Base-by-base conservation (phyloP, 2,329 filamentous ascomycete species). In the Scytalidium sp. region DNA sequence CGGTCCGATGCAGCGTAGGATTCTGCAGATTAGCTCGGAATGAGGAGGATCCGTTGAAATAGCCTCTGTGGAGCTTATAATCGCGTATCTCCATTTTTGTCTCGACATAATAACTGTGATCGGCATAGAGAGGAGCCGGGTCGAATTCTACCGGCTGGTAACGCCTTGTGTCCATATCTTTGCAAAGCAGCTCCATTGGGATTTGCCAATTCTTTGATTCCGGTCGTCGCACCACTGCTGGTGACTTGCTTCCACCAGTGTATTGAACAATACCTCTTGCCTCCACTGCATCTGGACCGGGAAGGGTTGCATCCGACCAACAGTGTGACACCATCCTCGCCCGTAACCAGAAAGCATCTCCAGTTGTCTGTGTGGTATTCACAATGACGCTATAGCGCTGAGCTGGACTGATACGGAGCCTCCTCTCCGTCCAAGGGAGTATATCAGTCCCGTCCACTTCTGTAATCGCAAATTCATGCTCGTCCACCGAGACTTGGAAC, bases 401-500 rank as follows among this genome's bases (percentile, higher is more conserved):
- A 0, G 85, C 86, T 1, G 85, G 84, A 7, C 83, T 77, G 19
- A 91, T 71, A 52, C 87, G 84, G 47, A 90, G 67, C 53, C 81
- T 78, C 27, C 79, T 74, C 6, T 83, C 77, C 1, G 79, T 71
- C 3, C 72, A 69, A 0, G 86, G 83, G 50, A 82, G 74, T 1
- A 88, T 79, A 29, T 81, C 79, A 1, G 84, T 81, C 15, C 86
- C 87, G 60, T 90, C 87, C 0, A 87, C 82, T 62, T 90, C 87
- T 9, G 86, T 81, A 42, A 90, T 70, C 27, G 70, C 72, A 64
- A 87, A 82, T 10, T 70, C 71, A 56, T 90, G 87, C 45, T 81
- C 79, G 55, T 90, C 87, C 42, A 90, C 74, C 61, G 81, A 83
- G 22, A 90, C 75, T 60, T 90, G 85, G 54, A 90, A 87, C 61